These are phyloP conservation scores for Calonectria pteridis DNA, from an alignment of 2,329 filamentous ascomycete genomes.

Conservation along the genomic window DNA sequence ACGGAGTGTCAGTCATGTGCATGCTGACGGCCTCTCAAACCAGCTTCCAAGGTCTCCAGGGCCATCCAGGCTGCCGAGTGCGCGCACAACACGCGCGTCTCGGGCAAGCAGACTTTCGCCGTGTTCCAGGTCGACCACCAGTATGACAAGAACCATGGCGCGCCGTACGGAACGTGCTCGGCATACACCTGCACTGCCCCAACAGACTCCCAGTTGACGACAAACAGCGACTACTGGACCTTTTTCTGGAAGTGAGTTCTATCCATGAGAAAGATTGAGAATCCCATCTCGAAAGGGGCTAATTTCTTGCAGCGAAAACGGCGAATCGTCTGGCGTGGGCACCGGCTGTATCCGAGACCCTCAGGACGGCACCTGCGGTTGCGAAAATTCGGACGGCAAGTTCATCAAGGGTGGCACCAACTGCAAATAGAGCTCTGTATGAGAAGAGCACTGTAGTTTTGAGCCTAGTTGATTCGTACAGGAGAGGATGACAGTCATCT, in stretches of 20 bases:
- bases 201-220: conserved; percentile 22
- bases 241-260: conserved; percentile 43
- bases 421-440: conserved; percentile 26
- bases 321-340: conserved; percentile 37
- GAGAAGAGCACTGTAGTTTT: not conserved
- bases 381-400: conserved; percentile 40
- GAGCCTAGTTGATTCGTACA: not conserved
- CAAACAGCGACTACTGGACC: conserved; percentile 40
- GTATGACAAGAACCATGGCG: conserved; percentile 41
- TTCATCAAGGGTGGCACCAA: conserved; percentile 35
- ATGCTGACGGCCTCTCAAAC: not conserved
- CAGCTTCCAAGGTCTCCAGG: conserved; percentile 40
- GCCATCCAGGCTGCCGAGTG: conserved; percentile 44
- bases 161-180: conserved; percentile 39
- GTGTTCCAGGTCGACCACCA: conserved; percentile 43
- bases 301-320: conserved; percentile 26
- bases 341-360: conserved; percentile 42
- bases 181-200: conserved; percentile 39
- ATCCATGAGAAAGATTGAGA: no score
- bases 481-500: not conserved
- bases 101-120: conserved; percentile 41
- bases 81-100: conserved; percentile 42
- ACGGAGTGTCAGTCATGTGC: not conserved
- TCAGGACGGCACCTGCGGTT: conserved; percentile 38
- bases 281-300: not conserved